A percentile compares a stretch with the other conserved stretches of the same genome.
Conservation (phyloP, 2,329 filamentous ascomycete genomes). For the Arthrobotrys musiformis region DNA sequence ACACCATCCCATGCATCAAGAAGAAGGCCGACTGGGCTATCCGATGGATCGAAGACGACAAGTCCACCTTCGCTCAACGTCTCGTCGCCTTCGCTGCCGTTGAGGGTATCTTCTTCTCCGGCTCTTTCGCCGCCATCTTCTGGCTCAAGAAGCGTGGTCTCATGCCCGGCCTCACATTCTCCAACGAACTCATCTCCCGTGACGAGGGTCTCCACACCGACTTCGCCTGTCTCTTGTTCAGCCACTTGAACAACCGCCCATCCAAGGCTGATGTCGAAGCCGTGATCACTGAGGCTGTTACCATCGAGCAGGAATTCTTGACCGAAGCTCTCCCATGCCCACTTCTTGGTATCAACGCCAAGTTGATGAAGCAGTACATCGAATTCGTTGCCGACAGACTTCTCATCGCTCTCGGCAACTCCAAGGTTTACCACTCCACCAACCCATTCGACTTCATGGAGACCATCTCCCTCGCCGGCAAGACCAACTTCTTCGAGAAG, state of each 20-base stretch:
- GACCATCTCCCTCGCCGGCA: constrained; percentile 97
- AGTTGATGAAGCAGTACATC: constrained; percentile 99
- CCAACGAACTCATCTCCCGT: constrained; percentile 99
- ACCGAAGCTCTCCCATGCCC: constrained; percentile 92
- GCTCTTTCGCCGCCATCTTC: constrained; percentile 98
- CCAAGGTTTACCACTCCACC: constrained; percentile 88
- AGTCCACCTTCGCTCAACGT: constrained; percentile 94
- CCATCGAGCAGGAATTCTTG: constrained; percentile 96
- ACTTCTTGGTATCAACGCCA: constrained; percentile 96
- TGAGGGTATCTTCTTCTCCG: constrained; percentile 99
- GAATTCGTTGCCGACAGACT: constrained; percentile 98
- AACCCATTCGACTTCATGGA: constrained; percentile 99
- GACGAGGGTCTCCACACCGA: constrained; percentile 99
- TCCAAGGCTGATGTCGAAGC: constrained; percentile 81
- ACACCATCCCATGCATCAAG: constrained; percentile 97
- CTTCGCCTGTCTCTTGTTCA: constrained; percentile 97
- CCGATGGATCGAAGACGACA: constrained; percentile 90
- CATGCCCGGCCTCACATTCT: constrained; percentile 98
- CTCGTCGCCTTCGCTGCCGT: constrained; percentile 97
- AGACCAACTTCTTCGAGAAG: constrained; percentile 99
- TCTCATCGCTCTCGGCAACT: constrained; percentile 89
- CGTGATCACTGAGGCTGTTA: constrained; percentile 93
- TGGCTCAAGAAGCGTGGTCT: constrained; percentile 99
- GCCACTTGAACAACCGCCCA: constrained; percentile 93
- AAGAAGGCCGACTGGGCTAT: constrained; percentile 99